A percentile compares a stretch with the other conserved stretches of the same genome.
phyloP scores from a whole-genome alignment of 2,329 filamentous ascomycete species.

The Blastomyces parvus region DNA sequence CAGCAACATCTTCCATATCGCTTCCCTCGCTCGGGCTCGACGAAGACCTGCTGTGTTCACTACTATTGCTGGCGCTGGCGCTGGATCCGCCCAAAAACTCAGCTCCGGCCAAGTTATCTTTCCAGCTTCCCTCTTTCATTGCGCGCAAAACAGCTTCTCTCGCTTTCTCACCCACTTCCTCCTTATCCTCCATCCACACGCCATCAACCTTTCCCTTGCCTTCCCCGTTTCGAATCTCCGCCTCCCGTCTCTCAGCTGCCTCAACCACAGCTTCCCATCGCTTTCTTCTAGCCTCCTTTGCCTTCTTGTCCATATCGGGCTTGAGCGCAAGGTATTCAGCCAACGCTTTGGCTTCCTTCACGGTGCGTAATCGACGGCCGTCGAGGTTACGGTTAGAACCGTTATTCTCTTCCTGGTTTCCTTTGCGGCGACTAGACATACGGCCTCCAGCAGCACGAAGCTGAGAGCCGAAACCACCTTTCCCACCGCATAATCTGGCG shows the following conservation, averaged over 20 bases:
- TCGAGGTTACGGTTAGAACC: conserved; percentile 90
- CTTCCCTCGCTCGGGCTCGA: conserved; percentile 29
- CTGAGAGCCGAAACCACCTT: conserved; percentile 95
- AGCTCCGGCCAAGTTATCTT: conserved; percentile 33
- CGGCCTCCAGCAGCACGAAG: conserved; percentile 91
- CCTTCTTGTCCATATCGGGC: conserved; percentile 91
- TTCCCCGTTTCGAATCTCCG: conserved; percentile 65
- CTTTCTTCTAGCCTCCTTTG: conserved; percentile 71
- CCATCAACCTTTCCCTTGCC: conserved; percentile 62
- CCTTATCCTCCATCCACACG: conserved; percentile 91
- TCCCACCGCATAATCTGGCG: conserved; percentile 75
- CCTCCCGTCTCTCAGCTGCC: conserved; percentile 68
- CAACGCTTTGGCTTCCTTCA: conserved; percentile 88
- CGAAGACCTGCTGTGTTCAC: conserved; percentile 24
- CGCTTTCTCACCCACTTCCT: conserved; percentile 77
- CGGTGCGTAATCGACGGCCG: conserved; percentile 77
- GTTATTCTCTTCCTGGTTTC: conserved; percentile 70
- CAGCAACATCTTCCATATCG: conserved; percentile 27
- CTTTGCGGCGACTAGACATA: conserved; percentile 94
- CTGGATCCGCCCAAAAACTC: conserved; percentile 29
- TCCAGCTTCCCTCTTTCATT: conserved; percentile 51
- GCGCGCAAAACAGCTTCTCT: conserved; percentile 65
- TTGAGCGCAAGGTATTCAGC: conserved; percentile 93
- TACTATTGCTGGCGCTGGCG: conserved; percentile 32
- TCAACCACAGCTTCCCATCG: conserved; percentile 86